phyloP scores from a whole-genome alignment of 73 alveolate species.

The Paramecium octaurelia region DNA sequence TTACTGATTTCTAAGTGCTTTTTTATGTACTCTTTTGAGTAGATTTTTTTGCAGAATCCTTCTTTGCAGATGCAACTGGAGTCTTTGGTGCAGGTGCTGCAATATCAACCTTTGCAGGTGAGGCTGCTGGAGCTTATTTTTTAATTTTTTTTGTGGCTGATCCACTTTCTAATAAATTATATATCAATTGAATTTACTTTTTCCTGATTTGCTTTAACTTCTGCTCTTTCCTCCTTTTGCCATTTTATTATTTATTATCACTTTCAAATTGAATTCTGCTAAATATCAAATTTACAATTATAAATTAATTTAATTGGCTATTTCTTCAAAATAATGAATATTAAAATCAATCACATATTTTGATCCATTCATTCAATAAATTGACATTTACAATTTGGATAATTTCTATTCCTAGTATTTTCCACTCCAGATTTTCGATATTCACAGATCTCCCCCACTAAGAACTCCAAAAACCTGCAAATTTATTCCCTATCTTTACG shows the following conservation, averaged over 20 bases:
- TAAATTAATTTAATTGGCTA: conserved; percentile 1
- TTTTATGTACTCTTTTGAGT: not conserved
- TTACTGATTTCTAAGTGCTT: not conserved
- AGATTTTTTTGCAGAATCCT: conserved; percentile 6
- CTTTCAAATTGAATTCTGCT: not conserved
- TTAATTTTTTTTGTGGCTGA: not conserved
- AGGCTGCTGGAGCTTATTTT: not conserved
- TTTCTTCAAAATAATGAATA: not conserved
- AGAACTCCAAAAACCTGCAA: not conserved
- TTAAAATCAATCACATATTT: not conserved
- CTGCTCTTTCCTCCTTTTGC: not conserved
- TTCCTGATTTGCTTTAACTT: conserved; percentile 46
- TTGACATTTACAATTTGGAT: not conserved
- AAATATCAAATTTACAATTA: not conserved
- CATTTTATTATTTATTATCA: not conserved
- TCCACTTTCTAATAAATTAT: not conserved
- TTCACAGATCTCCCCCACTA: not conserved
- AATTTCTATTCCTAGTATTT: not conserved
- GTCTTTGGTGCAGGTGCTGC: not conserved
- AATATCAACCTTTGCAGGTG: conserved; percentile 11
- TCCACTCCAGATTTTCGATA: not conserved
- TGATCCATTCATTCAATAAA: not conserved
- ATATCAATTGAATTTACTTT: not conserved
- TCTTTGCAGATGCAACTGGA: conserved; percentile 45
- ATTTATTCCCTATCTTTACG: no score